These are phyloP conservation scores for Kodamaea sp. DNA, from an alignment of 1,139 yeast species.

Conservation along the genomic window DNA sequence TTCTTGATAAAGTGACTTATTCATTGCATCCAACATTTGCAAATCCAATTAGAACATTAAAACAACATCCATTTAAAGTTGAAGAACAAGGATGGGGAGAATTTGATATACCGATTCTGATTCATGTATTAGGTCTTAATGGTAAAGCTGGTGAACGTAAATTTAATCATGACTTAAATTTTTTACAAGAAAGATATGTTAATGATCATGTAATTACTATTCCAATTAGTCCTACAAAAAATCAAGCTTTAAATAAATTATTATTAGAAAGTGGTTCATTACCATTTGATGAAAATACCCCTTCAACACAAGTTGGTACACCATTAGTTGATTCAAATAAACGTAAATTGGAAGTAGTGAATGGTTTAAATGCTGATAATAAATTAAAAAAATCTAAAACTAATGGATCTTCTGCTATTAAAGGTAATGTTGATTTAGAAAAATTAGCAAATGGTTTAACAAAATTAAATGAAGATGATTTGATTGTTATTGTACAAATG, in stretches of 20 bases:
- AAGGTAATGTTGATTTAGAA: slow-evolving; percentile 81
- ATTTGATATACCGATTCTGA: slow-evolving; percentile 79
- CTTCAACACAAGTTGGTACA: slow-evolving; percentile 14
- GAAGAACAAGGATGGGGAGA: slow-evolving; percentile 99
- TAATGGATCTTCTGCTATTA: slow-evolving; percentile 45
- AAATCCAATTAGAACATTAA: slow-evolving; percentile 78
- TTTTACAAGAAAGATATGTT: slow-evolving; percentile 69
- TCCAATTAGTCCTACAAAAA: slow-evolving; percentile 62
- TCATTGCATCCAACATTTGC: slow-evolving; percentile 92
- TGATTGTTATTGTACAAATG: slow-evolving; percentile 94
- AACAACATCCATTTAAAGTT: slow-evolving; percentile 82
- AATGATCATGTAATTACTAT: slow-evolving; percentile 74
- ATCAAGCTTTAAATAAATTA: slow-evolving; percentile 61
- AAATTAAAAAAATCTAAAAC: slow-evolving; percentile 65
- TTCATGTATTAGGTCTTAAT: slow-evolving; percentile 57
- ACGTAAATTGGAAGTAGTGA: slow-evolving; percentile 15
- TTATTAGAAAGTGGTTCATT: slow-evolving; percentile 80
- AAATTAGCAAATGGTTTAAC: slow-evolving; percentile 87
- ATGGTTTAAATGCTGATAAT: slow-evolving; percentile 21
- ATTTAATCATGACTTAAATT: slow-evolving; percentile 84
- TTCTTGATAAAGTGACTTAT: slow-evolving; percentile 90
- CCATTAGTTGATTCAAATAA: slow-evolving; percentile 10
- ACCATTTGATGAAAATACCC: slow-evolving; percentile 44
- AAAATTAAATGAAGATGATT: slow-evolving; percentile 85
- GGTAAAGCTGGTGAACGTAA: slow-evolving; percentile 90